These are phyloP conservation scores for Leucosporidium yakuticum DNA, from an alignment of 768 basidiomycete genomes.

Conservation along the genomic window DNA sequence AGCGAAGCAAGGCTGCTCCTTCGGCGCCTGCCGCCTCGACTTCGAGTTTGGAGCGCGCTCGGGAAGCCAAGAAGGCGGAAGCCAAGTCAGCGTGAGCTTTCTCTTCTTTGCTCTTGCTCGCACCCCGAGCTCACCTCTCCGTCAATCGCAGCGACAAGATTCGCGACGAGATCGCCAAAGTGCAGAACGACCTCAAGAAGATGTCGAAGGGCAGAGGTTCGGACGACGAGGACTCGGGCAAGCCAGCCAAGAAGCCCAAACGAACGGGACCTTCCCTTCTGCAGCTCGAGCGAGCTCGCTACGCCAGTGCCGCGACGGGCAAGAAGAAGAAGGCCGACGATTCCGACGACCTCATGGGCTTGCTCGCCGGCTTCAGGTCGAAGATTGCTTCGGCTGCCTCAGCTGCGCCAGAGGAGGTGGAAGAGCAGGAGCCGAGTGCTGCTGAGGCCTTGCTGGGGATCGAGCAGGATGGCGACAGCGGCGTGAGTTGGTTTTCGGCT, in stretches of 20 bases:
- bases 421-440: conserved; percentile 10
- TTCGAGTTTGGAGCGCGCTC: conserved; percentile 17
- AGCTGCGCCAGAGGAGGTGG: neutral
- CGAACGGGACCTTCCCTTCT: conserved; percentile 32
- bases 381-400: conserved; percentile 29
- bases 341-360: conserved; percentile 18
- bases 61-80: conserved; percentile 14
- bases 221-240: conserved; percentile 14
- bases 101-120: neutral
- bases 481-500: conserved; percentile 7
- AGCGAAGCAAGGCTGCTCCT: conserved; percentile 7
- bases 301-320: conserved; percentile 12
- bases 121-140: neutral
- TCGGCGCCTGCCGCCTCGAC: neutral
- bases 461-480: conserved; percentile 34
- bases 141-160: conserved; percentile 20
- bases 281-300: conserved; percentile 38
- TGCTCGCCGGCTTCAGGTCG: conserved; percentile 35
- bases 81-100: conserved; percentile 13
- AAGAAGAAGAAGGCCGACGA: conserved; percentile 31
- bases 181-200: conserved; percentile 34
- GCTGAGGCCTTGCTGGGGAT: conserved; percentile 4
- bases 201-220: conserved; percentile 21
- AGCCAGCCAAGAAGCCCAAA: conserved; percentile 29
- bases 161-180: conserved; percentile 37